These are phyloP conservation scores for Pseudogymnoascus sp. DNA, from an alignment of 2,329 filamentous ascomycete genomes.

Conservation along the genomic window DNA sequence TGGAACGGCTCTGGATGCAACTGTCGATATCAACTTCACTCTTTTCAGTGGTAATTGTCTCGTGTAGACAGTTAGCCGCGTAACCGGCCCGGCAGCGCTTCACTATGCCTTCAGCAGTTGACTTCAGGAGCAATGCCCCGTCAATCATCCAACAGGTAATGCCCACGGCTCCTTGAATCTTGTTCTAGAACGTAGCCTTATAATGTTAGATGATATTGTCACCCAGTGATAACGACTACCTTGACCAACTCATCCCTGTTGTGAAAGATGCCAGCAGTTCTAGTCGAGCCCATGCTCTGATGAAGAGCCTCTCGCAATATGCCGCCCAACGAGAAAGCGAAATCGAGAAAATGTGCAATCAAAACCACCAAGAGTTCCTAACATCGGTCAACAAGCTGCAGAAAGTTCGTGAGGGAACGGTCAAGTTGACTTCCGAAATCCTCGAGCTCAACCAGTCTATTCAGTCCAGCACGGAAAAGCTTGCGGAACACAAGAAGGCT, in stretches of 20 bases:
- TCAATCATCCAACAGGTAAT: constrained; percentile 24
- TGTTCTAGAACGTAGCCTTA: background rate
- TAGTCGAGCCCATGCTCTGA: constrained; percentile 63
- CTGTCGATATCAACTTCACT: background rate
- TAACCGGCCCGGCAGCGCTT: background rate
- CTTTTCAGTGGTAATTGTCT: background rate
- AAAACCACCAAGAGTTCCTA: constrained; percentile 95
- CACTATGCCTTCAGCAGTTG: constrained; percentile 16
- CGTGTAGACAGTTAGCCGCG: background rate
- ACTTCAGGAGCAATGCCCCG: constrained; percentile 10
- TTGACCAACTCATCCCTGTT: constrained; percentile 90
- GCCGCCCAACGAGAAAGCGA: constrained; percentile 80
- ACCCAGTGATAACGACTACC: constrained; percentile 83
- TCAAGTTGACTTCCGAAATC: constrained; percentile 82
- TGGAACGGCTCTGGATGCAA: background rate
- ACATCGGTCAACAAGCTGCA: constrained; percentile 91
- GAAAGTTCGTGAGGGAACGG: constrained; percentile 81
- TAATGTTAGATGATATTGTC: constrained; percentile 74
- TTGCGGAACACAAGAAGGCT: constrained; percentile 89
- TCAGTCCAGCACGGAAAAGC: constrained; percentile 85
- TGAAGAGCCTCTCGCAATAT: constrained; percentile 72
- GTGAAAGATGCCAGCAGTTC: constrained; percentile 81
- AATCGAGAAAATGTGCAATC: constrained; percentile 89
- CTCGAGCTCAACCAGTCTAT: constrained; percentile 90
- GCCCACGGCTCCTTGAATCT: background rate